Percentiles rank a stretch among this genome's conserved stretches.
phyloP scores from a whole-genome alignment of 2,329 filamentous ascomycete species.

The Mycosphaerella sp. region DNA sequence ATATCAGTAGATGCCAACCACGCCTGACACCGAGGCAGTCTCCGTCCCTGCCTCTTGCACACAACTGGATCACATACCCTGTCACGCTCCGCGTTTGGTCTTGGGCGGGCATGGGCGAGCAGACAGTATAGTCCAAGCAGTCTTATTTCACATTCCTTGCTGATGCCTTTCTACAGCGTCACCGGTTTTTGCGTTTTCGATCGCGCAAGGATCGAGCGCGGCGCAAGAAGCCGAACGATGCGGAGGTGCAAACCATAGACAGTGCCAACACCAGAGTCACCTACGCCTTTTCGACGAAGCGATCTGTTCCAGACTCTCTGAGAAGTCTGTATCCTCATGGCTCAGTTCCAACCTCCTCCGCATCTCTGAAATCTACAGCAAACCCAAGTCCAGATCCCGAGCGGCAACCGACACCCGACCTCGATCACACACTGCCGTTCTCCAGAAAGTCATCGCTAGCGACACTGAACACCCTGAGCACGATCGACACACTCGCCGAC shows the following conservation, averaged over 20 bases:
- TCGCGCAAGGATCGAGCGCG: not conserved
- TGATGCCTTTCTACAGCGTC: not conserved
- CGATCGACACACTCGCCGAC: not conserved
- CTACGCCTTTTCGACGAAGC: constrained; percentile 3
- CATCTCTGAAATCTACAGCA: not conserved
- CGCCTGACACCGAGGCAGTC: not conserved
- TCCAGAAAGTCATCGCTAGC: not conserved
- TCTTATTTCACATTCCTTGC: not conserved
- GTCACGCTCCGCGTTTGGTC: not conserved
- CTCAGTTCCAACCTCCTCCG: not conserved
- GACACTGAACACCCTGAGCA: not conserved
- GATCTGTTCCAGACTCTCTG: constrained; percentile 9
- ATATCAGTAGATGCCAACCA: constrained; percentile 1
- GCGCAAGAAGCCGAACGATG: constrained; percentile 1
- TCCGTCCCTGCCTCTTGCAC: not conserved
- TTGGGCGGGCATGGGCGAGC: not conserved
- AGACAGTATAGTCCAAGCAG: not conserved
- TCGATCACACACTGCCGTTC: not conserved
- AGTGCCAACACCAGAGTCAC: constrained; percentile 7
- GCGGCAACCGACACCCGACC: not conserved
- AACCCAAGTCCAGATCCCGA: not conserved
- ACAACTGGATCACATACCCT: not conserved
- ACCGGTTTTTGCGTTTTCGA: not conserved
- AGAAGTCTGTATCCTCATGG: constrained; percentile 6
- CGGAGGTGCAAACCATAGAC: constrained; percentile 3